Conservation (phyloP, 2,329 filamentous ascomycete genomes). For the Talaromyces islandicus region DNA sequence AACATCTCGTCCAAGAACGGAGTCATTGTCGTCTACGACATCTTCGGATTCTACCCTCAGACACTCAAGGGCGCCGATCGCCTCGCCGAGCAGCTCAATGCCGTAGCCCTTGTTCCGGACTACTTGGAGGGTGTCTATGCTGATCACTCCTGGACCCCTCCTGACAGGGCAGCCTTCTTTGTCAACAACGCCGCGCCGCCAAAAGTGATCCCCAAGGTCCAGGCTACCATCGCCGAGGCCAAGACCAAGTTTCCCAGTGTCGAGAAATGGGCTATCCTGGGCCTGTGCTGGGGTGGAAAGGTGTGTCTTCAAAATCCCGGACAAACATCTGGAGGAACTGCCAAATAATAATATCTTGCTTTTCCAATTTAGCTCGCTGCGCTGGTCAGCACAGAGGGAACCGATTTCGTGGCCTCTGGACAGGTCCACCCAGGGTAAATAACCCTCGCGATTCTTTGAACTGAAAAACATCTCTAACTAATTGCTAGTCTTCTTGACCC, state of each 20-base stretch:
- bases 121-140: conserved; percentile 41
- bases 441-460: background rate
- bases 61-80: conserved; percentile 63
- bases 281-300: conserved; percentile 70
- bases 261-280: conserved; percentile 55
- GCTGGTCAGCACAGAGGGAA: conserved; percentile 44
- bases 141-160: conserved; percentile 49
- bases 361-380: conserved; percentile 29
- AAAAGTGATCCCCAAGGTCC: conserved; percentile 24
- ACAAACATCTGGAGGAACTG: background rate
- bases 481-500: conserved; percentile 40
- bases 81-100: conserved; percentile 31
- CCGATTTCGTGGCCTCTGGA: conserved; percentile 44
- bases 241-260: conserved; percentile 50
- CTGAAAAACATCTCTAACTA: background rate
- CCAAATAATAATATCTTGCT: background rate
- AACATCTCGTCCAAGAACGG: conserved; percentile 49
- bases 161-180: conserved; percentile 58
- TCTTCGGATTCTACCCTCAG: conserved; percentile 61
- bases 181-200: conserved; percentile 30
- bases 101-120: conserved; percentile 38
- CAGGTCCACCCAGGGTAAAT: conserved; percentile 31
- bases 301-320: conserved; percentile 34
- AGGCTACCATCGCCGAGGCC: conserved; percentile 38
- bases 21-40: conserved; percentile 59